A percentile compares a stretch with the other conserved stretches of the same genome.
phyloP scores from a whole-genome alignment of 2,329 filamentous ascomycete species.

The Aspergillus carbonarius region DNA sequence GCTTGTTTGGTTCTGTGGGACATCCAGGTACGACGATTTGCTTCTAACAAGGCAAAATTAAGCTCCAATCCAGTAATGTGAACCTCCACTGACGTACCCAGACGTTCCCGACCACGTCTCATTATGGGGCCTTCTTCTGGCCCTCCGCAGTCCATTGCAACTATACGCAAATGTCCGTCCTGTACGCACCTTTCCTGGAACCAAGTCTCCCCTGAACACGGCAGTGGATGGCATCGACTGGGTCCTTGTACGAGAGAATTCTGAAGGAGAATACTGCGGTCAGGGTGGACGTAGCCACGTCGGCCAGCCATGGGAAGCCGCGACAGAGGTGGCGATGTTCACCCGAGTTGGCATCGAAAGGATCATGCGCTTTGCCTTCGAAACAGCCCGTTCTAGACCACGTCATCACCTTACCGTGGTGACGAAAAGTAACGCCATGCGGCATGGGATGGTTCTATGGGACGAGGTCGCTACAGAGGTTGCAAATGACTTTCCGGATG shows the following conservation, averaged over 20 bases:
- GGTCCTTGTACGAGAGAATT: slow-evolving; percentile 58
- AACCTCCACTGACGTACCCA: slow-evolving; percentile 9
- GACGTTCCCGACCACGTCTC: slow-evolving; percentile 59
- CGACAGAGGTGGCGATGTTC: slow-evolving; percentile 56
- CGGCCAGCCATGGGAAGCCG: slow-evolving; percentile 52
- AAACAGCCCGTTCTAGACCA: slow-evolving; percentile 49
- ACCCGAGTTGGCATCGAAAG: slow-evolving; percentile 53
- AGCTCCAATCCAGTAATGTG: neutral
- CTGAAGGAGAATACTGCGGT: slow-evolving; percentile 56
- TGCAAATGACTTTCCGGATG: slow-evolving; percentile 51
- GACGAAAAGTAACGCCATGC: slow-evolving; percentile 57
- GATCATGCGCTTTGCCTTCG: slow-evolving; percentile 55
- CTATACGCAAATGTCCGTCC: slow-evolving; percentile 60
- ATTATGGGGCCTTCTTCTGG: slow-evolving; percentile 56
- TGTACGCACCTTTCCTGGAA: slow-evolving; percentile 51
- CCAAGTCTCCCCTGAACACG: slow-evolving; percentile 50
- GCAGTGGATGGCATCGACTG: slow-evolving; percentile 54
- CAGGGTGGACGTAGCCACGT: slow-evolving; percentile 55
- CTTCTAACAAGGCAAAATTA: neutral
- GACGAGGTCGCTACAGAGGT: slow-evolving; percentile 53
- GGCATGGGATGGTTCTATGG: slow-evolving; percentile 59
- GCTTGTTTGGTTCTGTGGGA: slow-evolving; percentile 61
- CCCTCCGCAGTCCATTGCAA: slow-evolving; percentile 56
- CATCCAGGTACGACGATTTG: slow-evolving; percentile 47
- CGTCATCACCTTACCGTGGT: slow-evolving; percentile 54